Percentiles rank a stretch among this genome's conserved stretches.
Conservation (phyloP, 768 basidiomycete species). For the Phanerochaete sordida region DNA sequence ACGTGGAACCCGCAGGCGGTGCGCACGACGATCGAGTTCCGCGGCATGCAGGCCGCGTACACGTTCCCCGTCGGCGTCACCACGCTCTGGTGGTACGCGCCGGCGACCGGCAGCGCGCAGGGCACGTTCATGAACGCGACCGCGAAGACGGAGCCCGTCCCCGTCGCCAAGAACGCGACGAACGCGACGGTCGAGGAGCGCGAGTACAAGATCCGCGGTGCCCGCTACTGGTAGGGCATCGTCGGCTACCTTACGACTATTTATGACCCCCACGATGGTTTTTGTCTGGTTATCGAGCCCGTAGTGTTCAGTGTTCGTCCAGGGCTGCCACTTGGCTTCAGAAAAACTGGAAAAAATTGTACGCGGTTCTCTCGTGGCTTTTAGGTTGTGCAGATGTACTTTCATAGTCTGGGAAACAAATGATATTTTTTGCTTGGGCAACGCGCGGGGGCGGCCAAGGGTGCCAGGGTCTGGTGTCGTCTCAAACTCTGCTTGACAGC, state of each 20-base stretch:
- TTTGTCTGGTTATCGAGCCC: background rate
- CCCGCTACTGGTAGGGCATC: background rate
- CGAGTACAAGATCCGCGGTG: constrained; percentile 4
- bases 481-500: too few relatives aligned
- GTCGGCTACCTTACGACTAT: background rate
- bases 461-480: too few relatives aligned
- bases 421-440: too few relatives aligned
- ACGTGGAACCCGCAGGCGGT: constrained; percentile 55
- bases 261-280: background rate
- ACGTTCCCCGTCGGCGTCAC: constrained; percentile 78
- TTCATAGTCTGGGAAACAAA: too few relatives aligned
- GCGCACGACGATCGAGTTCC: constrained; percentile 58
- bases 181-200: constrained; percentile 5
- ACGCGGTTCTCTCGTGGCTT: background rate
- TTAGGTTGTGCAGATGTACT: too few relatives aligned
- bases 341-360: background rate
- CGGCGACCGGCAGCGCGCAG: constrained; percentile 1
- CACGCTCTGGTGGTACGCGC: constrained; percentile 49
- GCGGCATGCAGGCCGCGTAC: constrained; percentile 64
- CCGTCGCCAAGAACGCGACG: background rate
- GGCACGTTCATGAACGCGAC: constrained; percentile 16
- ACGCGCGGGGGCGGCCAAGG: too few relatives aligned
- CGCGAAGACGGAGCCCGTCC: background rate
- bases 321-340: background rate
- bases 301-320: background rate